Percentiles rank a stretch among this genome's conserved stretches.
phyloP scores from a whole-genome alignment of 345 rosid species.

The Eucalyptus grandis region DNA sequence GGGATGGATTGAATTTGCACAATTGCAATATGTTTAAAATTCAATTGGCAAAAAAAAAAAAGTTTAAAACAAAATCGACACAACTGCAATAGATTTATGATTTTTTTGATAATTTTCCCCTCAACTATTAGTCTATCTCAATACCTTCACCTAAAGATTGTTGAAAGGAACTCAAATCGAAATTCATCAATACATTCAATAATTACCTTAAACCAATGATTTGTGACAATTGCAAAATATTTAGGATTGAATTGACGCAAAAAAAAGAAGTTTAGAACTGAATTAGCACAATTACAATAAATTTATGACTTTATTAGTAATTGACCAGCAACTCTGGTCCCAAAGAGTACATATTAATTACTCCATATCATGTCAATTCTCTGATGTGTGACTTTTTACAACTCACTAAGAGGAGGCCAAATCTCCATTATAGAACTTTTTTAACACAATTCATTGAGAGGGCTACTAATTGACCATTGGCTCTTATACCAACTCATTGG shows the following conservation, averaged over 20 bases:
- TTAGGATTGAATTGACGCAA: too few relatives aligned
- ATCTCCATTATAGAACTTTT: not conserved
- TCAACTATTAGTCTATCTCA: not conserved
- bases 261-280: rapidly evolving
- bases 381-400: not conserved
- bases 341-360: too few relatives aligned
- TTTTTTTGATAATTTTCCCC: not conserved
- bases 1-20: too few relatives aligned
- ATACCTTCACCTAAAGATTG: not conserved
- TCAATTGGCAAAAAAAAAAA: too few relatives aligned
- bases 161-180: not conserved
- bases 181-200: not conserved
- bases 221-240: too few relatives aligned
- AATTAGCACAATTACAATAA: too few relatives aligned
- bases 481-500: not conserved
- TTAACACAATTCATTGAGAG: not conserved
- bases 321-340: too few relatives aligned
- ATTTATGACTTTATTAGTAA: too few relatives aligned
- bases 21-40: too few relatives aligned
- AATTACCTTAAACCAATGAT: too few relatives aligned
- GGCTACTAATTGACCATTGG: not conserved
- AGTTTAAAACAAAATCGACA: too few relatives aligned
- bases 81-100: too few relatives aligned
- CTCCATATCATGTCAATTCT: not conserved
- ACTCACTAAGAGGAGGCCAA: not conserved